phyloP scores from a whole-genome alignment of 345 rosid species.

The Ceriops tagal region DNA sequence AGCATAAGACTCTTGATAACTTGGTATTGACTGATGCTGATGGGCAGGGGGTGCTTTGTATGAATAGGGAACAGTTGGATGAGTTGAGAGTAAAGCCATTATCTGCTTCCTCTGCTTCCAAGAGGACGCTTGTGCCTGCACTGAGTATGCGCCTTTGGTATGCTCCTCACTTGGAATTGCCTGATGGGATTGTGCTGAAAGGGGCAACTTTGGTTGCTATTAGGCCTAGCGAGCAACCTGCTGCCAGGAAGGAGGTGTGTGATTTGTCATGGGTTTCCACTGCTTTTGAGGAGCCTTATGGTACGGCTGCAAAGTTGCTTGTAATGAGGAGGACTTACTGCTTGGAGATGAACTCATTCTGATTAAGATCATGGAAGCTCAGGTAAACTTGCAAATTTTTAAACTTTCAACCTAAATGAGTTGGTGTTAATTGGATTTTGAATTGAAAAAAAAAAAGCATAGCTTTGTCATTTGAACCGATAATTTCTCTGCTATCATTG shows the following conservation, averaged over 20 bases:
- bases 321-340: constrained; percentile 89
- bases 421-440: background rate
- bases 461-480: background rate
- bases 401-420: background rate
- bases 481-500: background rate
- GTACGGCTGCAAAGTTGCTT: constrained; percentile 82
- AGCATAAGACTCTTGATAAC: constrained; percentile 78
- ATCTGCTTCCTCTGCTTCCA: constrained; percentile 83
- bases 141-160: constrained; percentile 96
- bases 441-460: background rate
- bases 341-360: constrained; percentile 98
- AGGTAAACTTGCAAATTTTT: constrained; percentile 27
- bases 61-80: constrained; percentile 86
- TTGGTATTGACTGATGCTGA: constrained; percentile 81
- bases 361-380: constrained; percentile 18
- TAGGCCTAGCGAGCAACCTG: constrained; percentile 70
- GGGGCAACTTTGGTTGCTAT: constrained; percentile 98
- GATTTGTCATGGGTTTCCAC: constrained; percentile 76
- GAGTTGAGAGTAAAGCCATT: constrained; percentile 88
- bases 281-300: constrained; percentile 86
- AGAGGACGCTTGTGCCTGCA: constrained; percentile 94
- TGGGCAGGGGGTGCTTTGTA: constrained; percentile 88
- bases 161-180: constrained; percentile 78
- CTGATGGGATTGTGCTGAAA: constrained; percentile 70
- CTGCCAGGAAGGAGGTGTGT: constrained; percentile 53